A percentile compares a stretch with the other conserved stretches of the same genome.
phyloP scores from a whole-genome alignment of 768 basidiomycete genomes.

The Heimioporus sp. region DNA sequence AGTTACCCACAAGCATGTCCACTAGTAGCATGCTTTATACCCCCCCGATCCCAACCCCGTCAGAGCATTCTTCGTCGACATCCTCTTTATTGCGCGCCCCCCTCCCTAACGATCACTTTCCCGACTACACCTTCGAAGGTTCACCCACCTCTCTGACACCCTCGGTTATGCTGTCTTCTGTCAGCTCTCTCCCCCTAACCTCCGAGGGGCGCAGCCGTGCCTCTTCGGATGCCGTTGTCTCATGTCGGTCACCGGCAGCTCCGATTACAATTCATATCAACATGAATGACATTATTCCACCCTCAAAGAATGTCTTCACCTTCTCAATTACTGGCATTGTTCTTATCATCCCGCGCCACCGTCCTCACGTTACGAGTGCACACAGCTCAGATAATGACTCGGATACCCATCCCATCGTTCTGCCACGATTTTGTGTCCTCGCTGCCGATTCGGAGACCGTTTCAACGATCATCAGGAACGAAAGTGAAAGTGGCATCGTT shows the following conservation, averaged over 20 bases:
- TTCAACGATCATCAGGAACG: constrained; percentile 59
- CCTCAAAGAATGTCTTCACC: constrained; percentile 60
- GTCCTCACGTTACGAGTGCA: constrained; percentile 22
- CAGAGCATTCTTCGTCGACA: constrained; percentile 44
- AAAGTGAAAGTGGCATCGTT: constrained; percentile 47
- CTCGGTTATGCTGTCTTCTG: constrained; percentile 38
- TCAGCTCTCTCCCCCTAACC: constrained; percentile 33
- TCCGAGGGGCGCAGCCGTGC: constrained; percentile 38
- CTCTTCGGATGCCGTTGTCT: constrained; percentile 30
- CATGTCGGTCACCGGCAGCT: constrained; percentile 46
- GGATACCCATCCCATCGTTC: constrained; percentile 51
- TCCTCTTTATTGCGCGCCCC: constrained; percentile 75
- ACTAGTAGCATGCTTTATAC: constrained; percentile 20
- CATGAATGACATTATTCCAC: constrained; percentile 71
- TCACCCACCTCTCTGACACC: constrained; percentile 53
- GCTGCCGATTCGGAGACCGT: constrained; percentile 63
- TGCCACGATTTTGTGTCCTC: constrained; percentile 70
- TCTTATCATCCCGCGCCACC: constrained; percentile 49
- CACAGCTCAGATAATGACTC: constrained; percentile 24
- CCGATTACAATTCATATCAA: constrained; percentile 77
- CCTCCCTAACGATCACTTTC: constrained; percentile 58
- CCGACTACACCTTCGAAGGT: constrained; percentile 76
- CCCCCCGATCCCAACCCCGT: constrained; percentile 31
- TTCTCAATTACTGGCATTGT: constrained; percentile 68
- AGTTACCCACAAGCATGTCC: constrained; percentile 34